A percentile compares a stretch with the other conserved stretches of the same genome.
phyloP scores from a whole-genome alignment of 1,139 yeast species.

The Diutina scorzettiae region DNA sequence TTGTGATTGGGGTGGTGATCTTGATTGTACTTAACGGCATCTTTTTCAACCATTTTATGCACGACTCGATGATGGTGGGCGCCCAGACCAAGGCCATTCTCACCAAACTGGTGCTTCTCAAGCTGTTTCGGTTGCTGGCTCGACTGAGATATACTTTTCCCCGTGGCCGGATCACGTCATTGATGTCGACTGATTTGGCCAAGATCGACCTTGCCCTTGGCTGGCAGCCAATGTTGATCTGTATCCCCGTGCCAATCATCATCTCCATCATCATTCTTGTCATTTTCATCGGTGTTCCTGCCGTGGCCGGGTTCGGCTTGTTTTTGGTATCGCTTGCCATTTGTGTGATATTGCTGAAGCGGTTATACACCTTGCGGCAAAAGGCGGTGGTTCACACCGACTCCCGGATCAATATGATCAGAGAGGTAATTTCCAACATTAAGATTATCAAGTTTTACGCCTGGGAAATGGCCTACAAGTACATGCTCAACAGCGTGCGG shows the following conservation, averaged over 20 bases:
- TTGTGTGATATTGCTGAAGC: constrained; percentile 26
- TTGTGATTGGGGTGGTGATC: constrained; percentile 27
- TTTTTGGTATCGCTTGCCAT: constrained; percentile 27
- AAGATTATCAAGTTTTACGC: constrained; percentile 36
- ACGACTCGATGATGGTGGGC: constrained; percentile 35
- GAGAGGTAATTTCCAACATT: constrained; percentile 30
- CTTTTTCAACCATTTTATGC: constrained; percentile 32
- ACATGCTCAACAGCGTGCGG: constrained; percentile 23
- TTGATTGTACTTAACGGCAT: constrained; percentile 31
- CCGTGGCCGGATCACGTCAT: constrained; percentile 29
- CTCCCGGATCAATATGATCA: constrained; percentile 31
- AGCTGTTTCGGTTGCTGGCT: constrained; percentile 27
- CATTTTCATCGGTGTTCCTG: constrained; percentile 25
- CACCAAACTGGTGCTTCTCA: constrained; percentile 27
- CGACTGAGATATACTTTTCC: constrained; percentile 25
- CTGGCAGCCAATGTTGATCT: constrained; percentile 32
- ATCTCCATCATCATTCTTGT: constrained; percentile 27
- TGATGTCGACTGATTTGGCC: constrained; percentile 34
- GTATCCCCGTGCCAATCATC: constrained; percentile 34
- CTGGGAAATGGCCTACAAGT: constrained; percentile 35
- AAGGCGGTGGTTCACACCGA: constrained; percentile 13
- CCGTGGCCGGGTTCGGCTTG: constrained; percentile 33
- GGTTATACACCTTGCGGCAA: constrained; percentile 16
- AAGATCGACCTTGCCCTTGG: constrained; percentile 37
- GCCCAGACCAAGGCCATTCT: constrained; percentile 32